A percentile compares a stretch with the other conserved stretches of the same genome.
Evolutionary conservation across 345 rosid species (phyloP).

Genomic region (Melaleuca alternifolia): DNA sequence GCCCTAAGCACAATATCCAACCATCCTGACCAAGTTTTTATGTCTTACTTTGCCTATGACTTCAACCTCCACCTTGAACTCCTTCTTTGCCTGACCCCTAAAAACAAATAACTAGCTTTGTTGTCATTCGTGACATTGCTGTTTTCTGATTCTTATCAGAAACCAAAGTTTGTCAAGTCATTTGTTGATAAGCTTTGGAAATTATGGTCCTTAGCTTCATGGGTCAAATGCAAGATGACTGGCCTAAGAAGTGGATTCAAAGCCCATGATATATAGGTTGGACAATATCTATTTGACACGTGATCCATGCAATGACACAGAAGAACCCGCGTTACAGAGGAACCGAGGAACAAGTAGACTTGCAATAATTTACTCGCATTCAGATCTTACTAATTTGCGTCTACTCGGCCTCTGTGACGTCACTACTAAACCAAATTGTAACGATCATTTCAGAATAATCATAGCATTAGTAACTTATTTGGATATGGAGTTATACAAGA

Average conservation of each 20-base stretch:
- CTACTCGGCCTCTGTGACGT: not conserved
- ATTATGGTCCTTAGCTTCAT: not conserved
- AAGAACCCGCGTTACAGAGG: not conserved
- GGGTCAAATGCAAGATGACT: not conserved
- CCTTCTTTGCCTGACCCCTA: constrained; percentile 97
- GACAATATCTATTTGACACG: too few relatives aligned
- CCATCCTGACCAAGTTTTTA: constrained; percentile 83
- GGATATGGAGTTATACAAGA: too few relatives aligned
- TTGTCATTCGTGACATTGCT: not conserved
- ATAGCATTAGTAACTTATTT: too few relatives aligned
- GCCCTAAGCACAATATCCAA: constrained; percentile 86
- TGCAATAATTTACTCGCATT: not conserved
- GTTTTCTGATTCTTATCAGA: not conserved
- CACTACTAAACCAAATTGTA: not conserved
- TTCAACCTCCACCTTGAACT: constrained; percentile 92
- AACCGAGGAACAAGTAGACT: too few relatives aligned
- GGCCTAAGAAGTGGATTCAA: not conserved
- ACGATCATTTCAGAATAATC: too few relatives aligned
- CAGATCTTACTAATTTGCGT: not conserved
- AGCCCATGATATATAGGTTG: not conserved
- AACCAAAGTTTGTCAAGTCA: not conserved
- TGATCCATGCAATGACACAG: not conserved
- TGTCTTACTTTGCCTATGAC: constrained; percentile 96
- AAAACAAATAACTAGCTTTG: not conserved
- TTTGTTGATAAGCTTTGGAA: not conserved